phyloP scores from a whole-genome alignment of 2,329 filamentous ascomycete genomes.

The Fusarium poae region DNA sequence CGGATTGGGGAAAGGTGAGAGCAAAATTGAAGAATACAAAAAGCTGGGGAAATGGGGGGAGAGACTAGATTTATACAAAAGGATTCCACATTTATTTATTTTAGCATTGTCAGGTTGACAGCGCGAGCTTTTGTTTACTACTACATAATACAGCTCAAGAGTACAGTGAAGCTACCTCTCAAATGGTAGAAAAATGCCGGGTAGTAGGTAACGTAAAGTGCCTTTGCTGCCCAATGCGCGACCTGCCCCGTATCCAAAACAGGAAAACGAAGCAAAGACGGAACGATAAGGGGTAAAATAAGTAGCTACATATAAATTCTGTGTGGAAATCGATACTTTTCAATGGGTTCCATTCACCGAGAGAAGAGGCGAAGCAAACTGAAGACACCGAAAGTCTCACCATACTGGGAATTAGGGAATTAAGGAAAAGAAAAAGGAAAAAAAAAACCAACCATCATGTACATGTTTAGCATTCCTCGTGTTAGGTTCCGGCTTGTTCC shows the following conservation, averaged over 20 bases:
- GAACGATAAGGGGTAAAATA: constrained; percentile 38
- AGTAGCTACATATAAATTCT: constrained; percentile 10
- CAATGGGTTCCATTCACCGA: constrained; percentile 35
- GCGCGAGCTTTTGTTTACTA: constrained; percentile 36
- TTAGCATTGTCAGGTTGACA: constrained; percentile 3
- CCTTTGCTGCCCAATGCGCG: constrained; percentile 50
- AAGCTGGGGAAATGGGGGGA: constrained; percentile 34
- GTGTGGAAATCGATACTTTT: constrained; percentile 2
- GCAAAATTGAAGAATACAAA: constrained; percentile 18
- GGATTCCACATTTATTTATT: constrained; percentile 28
- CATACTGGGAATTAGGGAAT: constrained; percentile 47
- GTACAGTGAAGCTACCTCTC: constrained; percentile 1
- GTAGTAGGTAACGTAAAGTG: constrained; percentile 44
- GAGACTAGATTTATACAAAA: constrained; percentile 29
- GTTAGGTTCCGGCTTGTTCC: constrained; percentile 39
- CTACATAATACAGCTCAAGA: constrained; percentile 1
- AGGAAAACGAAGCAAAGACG: constrained; percentile 39
- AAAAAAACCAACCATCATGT: neutral
- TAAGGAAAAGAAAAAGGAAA: neutral
- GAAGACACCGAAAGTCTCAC: constrained; percentile 44
- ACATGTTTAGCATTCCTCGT: constrained; percentile 10
- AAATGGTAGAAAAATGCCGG: constrained; percentile 34
- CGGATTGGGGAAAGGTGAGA: constrained; percentile 16
- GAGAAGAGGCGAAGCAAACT: constrained; percentile 36
- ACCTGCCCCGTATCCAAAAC: constrained; percentile 33